Evolutionary conservation across 495 filamentous ascomycete species (phyloP), one percentile per base, ranked within the genome.

Genomic region (Xylaria bambusicola): DNA sequence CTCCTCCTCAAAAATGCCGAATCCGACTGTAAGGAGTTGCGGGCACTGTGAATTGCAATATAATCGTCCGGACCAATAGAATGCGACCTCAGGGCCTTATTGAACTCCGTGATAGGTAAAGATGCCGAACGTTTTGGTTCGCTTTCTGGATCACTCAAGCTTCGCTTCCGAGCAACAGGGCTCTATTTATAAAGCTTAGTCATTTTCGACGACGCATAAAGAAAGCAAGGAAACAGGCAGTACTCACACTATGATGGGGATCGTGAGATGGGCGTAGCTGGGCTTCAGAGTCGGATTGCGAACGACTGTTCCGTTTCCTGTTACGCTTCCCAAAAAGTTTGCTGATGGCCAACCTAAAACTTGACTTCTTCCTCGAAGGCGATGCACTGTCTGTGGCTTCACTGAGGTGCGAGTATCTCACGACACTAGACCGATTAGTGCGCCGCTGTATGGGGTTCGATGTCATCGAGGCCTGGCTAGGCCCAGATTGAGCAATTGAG

Each of bases 101-200:
- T 76, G 23, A 73, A 78, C 65, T 84, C 81, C 47, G 75, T 83
- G 56, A 84, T 73, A 24, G 82, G 81, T 9, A 81, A 58, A 3
- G 82, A 83, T 2, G 71, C 75, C 2, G 81, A 82, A 33, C 80
- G 77, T 58, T 80, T 75, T 5, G 76, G 67, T 10, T 73, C 73
- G 49, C 26, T 62, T 48, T 74, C 66, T 15, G 17, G 18, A 24
- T 10, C 42, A 50, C 64, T 70, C 7, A 64, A 59, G 15, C 24
- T 46, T 44, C 68, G 68, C 31, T 62, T 68, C 9, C 77, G 61
- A n/a, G 74, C 71, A 15, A 68, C 66, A 1, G 75, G 74, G 52
- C 80, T 80, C 81, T 84, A 47, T 20, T 8, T 8, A 49, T 17
- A 27, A 23, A 1, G 29, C 54, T 75, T 40, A 72, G 65, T 53